Base-by-base conservation (phyloP, 2,329 filamentous ascomycete species). In the Aspergillus hiratsukae region DNA sequence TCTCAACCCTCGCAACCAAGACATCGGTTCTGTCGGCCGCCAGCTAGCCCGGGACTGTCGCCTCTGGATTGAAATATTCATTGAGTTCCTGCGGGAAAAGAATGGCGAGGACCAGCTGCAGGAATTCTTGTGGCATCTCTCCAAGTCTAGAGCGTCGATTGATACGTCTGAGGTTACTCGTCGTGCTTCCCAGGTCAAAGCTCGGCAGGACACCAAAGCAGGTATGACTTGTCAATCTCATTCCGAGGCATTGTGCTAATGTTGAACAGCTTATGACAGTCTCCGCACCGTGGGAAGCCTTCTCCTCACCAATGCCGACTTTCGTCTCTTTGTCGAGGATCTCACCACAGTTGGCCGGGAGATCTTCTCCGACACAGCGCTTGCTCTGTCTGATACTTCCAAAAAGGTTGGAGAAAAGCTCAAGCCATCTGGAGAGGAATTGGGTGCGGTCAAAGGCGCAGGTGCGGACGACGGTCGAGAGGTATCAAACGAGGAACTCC, bases 291-390 rank as follows among this genome's bases (percentile, higher is more conserved):
- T 97, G 0, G 87, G 89, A 29, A 89, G 87, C 3, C 78, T 97
- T n/a, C 82, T 97, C 0, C 78, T 97, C 46, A 91, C 90, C 14
- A 97, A 97, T 69, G 86, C 88, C 0, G 91, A 97, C 66, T 97
- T 97, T 71, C 87, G 92, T 41, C 80, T 92, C 6, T 91, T 97
- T 65, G 78, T 97, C 48, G 84, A 87, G 10, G 93, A 97, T 66
- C 75, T 96, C 43, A 86, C 86, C 48, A 86, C 87, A 0, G 83
- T 97, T 49, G 89, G 87, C 11, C 86, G 89, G 45, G 88, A 96
- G 69, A 87, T 97, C 0, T 91, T 97, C 69, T 86, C 86, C 52
- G 92, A 97, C 65, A 91, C 91, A 2, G 90, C 91, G 0, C 87
- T 90, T 59, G 87, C 89, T 0, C 71, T 96, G 5, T 90, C 91